Conservation (phyloP, 768 basidiomycete species). For the Termitomyces sp. region DNA sequence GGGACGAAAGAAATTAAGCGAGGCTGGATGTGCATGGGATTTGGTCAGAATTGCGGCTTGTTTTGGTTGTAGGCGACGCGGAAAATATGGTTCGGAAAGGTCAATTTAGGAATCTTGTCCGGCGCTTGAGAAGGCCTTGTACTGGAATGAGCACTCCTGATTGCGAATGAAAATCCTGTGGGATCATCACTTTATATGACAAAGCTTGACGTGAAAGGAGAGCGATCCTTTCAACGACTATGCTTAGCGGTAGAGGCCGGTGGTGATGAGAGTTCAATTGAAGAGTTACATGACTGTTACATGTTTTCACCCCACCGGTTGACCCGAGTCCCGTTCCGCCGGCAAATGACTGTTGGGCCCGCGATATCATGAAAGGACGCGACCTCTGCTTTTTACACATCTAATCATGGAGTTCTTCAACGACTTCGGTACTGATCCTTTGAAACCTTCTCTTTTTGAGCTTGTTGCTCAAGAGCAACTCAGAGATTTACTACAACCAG, state of each 20-base stretch:
- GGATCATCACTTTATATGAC: background rate
- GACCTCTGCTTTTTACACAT: background rate
- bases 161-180: background rate
- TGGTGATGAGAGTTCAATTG: background rate
- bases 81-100: background rate
- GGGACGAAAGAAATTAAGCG: slow-evolving; percentile 9
- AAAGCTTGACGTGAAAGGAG: background rate
- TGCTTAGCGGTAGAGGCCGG: background rate
- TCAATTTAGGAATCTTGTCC: background rate
- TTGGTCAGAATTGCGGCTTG: background rate
- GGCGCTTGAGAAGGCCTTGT: background rate
- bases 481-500: slow-evolving; percentile 86
- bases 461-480: slow-evolving; percentile 93
- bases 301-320: background rate
- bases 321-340: slow-evolving; percentile 8
- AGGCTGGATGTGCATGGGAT: slow-evolving; percentile 2
- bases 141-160: background rate
- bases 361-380: slow-evolving; percentile 7
- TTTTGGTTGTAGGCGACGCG: background rate
- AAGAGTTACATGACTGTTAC: background rate
- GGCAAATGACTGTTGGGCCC: slow-evolving; percentile 2
- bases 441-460: slow-evolving; percentile 84
- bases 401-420: slow-evolving; percentile 75
- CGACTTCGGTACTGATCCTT: slow-evolving; percentile 63
- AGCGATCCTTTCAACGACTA: background rate